Evolutionary conservation across 192 early-diverging fungal genomes (phyloP).

Genomic region (Mortierella hygrophila): DNA sequence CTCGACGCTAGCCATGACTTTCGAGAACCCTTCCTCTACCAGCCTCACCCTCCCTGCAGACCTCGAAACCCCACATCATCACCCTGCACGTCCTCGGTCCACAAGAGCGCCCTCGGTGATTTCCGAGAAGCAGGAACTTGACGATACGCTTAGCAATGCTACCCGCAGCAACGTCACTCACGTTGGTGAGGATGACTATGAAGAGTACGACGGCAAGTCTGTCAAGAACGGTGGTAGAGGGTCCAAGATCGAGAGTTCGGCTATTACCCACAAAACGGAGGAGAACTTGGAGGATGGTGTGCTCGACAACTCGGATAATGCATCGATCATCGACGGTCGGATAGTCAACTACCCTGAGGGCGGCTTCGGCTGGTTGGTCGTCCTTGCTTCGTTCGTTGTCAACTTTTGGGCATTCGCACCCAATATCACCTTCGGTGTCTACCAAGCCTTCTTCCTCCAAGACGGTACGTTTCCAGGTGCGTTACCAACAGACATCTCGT

Average conservation of each 20-base stretch:
- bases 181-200: not conserved
- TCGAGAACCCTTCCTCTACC: slow-evolving; percentile 42
- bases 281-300: not conserved
- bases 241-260: not conserved
- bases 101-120: slow-evolving; percentile 18
- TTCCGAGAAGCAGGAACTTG: not conserved
- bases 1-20: slow-evolving; percentile 29
- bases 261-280: not conserved
- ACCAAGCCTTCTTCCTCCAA: slow-evolving; percentile 32
- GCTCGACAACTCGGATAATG: not conserved
- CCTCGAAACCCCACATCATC: not conserved
- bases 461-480: slow-evolving; percentile 33
- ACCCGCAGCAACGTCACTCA: not conserved
- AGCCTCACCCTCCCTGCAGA: slow-evolving; percentile 20
- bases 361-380: slow-evolving; percentile 60
- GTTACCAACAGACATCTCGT: slow-evolving; percentile 28
- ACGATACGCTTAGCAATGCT: not conserved
- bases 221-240: not conserved
- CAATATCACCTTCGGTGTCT: slow-evolving; percentile 47
- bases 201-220: not conserved
- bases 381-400: slow-evolving; percentile 59
- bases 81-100: slow-evolving; percentile 3
- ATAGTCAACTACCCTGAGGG: slow-evolving; percentile 59
- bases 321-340: not conserved
- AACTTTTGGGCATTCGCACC: slow-evolving; percentile 48